Evolutionary conservation across 2,329 filamentous ascomycete species (phyloP), one percentile per base, ranked within the genome.

Genomic region (Catunica adiposa): DNA sequence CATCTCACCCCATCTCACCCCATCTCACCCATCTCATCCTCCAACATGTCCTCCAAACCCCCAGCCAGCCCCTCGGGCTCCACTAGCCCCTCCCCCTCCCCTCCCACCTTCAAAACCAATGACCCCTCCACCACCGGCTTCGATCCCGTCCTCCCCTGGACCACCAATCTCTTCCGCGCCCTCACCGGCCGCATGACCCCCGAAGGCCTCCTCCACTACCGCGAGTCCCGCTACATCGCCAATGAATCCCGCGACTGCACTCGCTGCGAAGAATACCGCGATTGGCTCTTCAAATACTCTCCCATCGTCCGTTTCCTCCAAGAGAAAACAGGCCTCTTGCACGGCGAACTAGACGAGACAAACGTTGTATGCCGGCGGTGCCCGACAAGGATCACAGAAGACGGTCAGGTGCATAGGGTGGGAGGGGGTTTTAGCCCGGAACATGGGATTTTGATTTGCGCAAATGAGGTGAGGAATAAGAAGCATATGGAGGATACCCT

Each of bases 401-500:
- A 77, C 61, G 82, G 80, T 20, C 73, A 77, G 53, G 74, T 83
- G 51, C 81, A 84, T 65, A 71, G 78, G 53, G 73, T 79, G 65
- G 78, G 78, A 34, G 92, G 90, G 25, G 92, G 92, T 1, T 97
- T 97, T 67, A 83, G 84, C 66, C 82, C 89, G 1, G 76, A 84
- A 53, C 85, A 89, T 66, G 92, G 92, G 38, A 96, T 98, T 60
- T 67, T 94, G 64, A 75, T 98, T 22, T 98, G 92, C 69, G 88
- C 92, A 53, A 98, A 98, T 69, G 83, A 92, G 69, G 79, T 97
- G 65, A 75, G 83, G 58, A 82, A 88, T 65, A 73, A 81, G 57
- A 82, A 82, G 31, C 88, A 95, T 66, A 68, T 95, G 62, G 92
- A 98, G 71, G 92, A 98, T 67, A 95, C 89, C 9, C 73, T 98